Evolutionary conservation across 1,284 basidiomycete genomes (phyloP).

Genomic region (Irpex sp.): DNA sequence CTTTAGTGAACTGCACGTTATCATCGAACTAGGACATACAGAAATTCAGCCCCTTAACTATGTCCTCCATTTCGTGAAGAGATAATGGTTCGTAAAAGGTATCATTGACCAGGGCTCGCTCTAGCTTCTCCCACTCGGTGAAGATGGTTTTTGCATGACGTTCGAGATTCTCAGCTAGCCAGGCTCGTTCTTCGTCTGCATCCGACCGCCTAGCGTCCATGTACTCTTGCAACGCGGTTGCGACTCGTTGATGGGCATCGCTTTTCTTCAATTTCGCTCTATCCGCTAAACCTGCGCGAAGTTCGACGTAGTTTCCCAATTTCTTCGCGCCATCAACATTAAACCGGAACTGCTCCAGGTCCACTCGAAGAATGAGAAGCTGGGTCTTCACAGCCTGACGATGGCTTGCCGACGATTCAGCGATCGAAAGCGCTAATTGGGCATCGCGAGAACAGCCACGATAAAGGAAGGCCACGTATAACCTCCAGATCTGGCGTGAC

Average conservation of each 20-base stretch:
- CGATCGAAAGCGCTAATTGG: constrained; percentile 35
- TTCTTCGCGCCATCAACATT: constrained; percentile 29
- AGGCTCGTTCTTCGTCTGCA: neutral
- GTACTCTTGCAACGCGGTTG: neutral
- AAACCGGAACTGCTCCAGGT: constrained; percentile 34
- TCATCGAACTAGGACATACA: neutral
- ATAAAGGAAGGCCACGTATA: constrained; percentile 38
- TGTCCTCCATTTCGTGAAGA: neutral
- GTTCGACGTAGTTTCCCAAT: neutral
- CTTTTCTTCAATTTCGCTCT: neutral
- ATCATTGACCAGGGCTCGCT: constrained; percentile 26
- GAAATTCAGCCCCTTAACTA: neutral
- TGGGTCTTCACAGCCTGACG: constrained; percentile 32
- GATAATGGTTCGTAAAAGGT: constrained; percentile 19
- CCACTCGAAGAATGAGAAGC: constrained; percentile 33
- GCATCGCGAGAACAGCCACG: constrained; percentile 39
- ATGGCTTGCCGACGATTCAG: constrained; percentile 32
- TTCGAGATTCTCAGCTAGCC: constrained; percentile 25
- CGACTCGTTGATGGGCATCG: neutral
- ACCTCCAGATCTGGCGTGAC: constrained; percentile 31
- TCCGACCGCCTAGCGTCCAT: neutral
- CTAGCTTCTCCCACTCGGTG: constrained; percentile 33
- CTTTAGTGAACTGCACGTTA: no score
- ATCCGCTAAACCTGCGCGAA: neutral
- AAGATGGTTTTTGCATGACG: constrained; percentile 29